Conservation (phyloP, 257 asterid genomes). For the Prunella vulgaris region DNA sequence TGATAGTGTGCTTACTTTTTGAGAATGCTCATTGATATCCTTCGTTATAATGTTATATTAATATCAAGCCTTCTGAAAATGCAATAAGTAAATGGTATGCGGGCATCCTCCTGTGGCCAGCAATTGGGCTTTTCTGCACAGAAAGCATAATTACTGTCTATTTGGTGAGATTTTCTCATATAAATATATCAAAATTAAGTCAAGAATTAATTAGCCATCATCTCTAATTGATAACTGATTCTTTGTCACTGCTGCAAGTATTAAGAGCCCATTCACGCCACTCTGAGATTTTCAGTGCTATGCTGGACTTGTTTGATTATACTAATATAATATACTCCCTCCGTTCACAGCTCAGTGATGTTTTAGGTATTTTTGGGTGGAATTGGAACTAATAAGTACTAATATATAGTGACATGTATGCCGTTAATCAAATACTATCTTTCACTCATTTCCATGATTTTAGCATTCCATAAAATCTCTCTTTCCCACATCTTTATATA, state of each 20-base stretch:
- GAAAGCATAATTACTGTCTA: neutral
- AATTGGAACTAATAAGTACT: too few relatives aligned
- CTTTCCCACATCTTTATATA: too few relatives aligned
- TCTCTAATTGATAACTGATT: neutral
- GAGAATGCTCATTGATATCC: neutral
- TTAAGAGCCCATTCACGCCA: neutral
- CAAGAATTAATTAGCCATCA: neutral
- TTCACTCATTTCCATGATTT: too few relatives aligned
- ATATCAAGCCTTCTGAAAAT: slow-evolving; percentile 8
- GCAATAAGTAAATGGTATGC: neutral
- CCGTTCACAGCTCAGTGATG: too few relatives aligned
- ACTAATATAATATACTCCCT: neutral
- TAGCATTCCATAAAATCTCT: too few relatives aligned
- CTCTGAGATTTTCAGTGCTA: neutral
- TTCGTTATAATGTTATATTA: slow-evolving; percentile 4
- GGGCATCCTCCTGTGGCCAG: neutral
- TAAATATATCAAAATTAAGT: neutral
- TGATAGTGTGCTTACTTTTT: neutral
- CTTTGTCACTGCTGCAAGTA: neutral
- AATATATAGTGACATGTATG: too few relatives aligned
- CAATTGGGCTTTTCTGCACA: neutral
- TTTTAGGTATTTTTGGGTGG: too few relatives aligned
- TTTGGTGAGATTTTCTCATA: neutral
- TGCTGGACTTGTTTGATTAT: neutral
- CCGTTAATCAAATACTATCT: too few relatives aligned